These are phyloP conservation scores for Rhizoclosmatium globosum DNA, from an alignment of 192 early-diverging fungal species.

Conservation along the genomic window DNA sequence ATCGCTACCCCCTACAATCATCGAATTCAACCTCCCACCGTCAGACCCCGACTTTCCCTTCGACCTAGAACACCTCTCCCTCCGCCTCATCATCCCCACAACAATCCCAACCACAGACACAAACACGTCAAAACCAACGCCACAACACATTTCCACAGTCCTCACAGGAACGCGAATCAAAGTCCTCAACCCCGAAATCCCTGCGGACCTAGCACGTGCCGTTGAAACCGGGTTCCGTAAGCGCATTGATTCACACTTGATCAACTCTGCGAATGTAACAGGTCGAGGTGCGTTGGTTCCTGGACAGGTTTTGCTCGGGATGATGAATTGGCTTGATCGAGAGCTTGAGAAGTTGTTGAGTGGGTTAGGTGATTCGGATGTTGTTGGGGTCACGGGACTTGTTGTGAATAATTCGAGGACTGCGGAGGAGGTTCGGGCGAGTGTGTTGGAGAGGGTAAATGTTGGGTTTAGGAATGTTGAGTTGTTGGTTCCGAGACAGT, in stretches of 20 bases:
- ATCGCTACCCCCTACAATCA: constrained; percentile 12
- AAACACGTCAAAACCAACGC: too few species aligned
- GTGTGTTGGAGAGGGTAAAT: constrained; percentile 27
- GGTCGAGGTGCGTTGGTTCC: neutral
- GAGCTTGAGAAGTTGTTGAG: constrained; percentile 60
- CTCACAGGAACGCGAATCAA: constrained; percentile 24
- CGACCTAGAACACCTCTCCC: constrained; percentile 26
- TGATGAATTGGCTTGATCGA: constrained; percentile 64
- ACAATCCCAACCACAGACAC: neutral
- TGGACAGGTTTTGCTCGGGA: constrained; percentile 46
- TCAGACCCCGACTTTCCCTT: constrained; percentile 41
- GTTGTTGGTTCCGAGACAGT: neutral
- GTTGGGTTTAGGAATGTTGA: neutral
- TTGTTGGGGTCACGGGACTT: constrained; percentile 20
- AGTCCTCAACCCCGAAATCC: constrained; percentile 30
- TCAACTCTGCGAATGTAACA: neutral
- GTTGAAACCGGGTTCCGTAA: constrained; percentile 29
- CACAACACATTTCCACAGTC: neutral
- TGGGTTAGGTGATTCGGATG: constrained; percentile 20
- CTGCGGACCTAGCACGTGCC: constrained; percentile 8
- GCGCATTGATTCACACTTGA: neutral
- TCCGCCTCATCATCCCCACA: constrained; percentile 18
- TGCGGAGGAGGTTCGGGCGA: constrained; percentile 35
- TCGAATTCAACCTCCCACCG: constrained; percentile 19
- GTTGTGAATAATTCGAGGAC: constrained; percentile 19